phyloP scores from a whole-genome alignment of 148 eudicot genomes.

The Chenopodium album region DNA sequence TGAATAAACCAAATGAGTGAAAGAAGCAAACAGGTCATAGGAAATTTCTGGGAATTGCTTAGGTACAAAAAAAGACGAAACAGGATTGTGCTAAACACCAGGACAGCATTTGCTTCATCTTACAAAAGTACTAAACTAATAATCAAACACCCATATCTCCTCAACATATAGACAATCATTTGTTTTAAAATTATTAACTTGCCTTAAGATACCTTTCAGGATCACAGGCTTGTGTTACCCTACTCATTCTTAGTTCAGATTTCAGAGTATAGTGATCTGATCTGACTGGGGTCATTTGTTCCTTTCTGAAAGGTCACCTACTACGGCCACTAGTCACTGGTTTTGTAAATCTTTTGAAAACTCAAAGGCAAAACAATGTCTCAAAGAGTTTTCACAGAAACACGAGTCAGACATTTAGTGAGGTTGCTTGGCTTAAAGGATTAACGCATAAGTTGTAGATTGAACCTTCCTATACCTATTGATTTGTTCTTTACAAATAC shows the following conservation, averaged over 20 bases:
- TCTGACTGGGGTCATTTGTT: neutral
- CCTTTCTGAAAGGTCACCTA: neutral
- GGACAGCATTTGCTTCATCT: neutral
- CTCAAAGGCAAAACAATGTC: neutral
- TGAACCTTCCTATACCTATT: too few species aligned
- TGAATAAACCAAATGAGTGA: neutral
- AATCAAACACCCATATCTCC: neutral
- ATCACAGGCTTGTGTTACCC: neutral
- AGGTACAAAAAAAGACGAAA: neutral
- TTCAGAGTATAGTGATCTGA: too few species aligned
- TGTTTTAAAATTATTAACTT: neutral
- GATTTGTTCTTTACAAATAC: too few species aligned
- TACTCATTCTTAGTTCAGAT: neutral
- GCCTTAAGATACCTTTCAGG: neutral
- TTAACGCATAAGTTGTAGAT: too few species aligned
- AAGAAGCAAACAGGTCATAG: neutral
- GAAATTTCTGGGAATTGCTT: conserved; percentile 2
- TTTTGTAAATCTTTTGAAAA: too few species aligned
- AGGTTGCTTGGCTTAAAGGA: too few species aligned
- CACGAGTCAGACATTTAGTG: too few species aligned
- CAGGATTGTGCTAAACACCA: neutral
- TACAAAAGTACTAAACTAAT: neutral
- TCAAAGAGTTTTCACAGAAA: neutral
- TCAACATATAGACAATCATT: neutral
- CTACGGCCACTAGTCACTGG: neutral